Conservation (phyloP, 2,329 filamentous ascomycete species). For the Lecanicillium sp. region DNA sequence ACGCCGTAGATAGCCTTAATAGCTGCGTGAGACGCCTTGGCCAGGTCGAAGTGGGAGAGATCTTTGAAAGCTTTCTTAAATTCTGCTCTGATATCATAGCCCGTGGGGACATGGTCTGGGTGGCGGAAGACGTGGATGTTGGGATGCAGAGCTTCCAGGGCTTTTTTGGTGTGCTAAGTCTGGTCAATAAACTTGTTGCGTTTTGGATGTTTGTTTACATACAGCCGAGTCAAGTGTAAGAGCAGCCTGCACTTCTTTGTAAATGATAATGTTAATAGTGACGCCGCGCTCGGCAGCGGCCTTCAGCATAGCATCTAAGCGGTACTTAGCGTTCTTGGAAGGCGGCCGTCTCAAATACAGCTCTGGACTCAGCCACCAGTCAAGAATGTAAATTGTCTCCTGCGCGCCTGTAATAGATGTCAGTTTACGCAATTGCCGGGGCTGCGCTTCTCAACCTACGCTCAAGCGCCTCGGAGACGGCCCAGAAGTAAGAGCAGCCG, state of each 20-base stretch:
- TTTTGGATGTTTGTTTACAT: conserved; percentile 21
- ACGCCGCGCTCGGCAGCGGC: conserved; percentile 80
- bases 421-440: background rate
- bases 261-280: conserved; percentile 78
- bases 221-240: conserved; percentile 53
- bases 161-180: conserved; percentile 69
- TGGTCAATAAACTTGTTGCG: conserved; percentile 22
- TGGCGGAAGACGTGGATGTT: conserved; percentile 89
- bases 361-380: conserved; percentile 89
- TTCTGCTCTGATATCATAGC: conserved; percentile 59
- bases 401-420: conserved; percentile 47
- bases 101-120: conserved; percentile 77
- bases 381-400: conserved; percentile 77
- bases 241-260: conserved; percentile 83
- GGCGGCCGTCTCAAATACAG: conserved; percentile 81
- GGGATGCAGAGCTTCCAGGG: conserved; percentile 67
- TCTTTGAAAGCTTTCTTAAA: conserved; percentile 57
- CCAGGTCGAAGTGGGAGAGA: conserved; percentile 46
- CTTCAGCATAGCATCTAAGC: conserved; percentile 75
- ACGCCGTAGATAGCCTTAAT: conserved; percentile 77
- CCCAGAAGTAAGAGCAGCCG: conserved; percentile 78
- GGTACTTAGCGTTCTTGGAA: conserved; percentile 73
- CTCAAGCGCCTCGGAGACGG: conserved; percentile 73
- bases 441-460: conserved; percentile 28
- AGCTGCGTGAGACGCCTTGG: conserved; percentile 64